phyloP scores from a whole-genome alignment of 2,329 filamentous ascomycete genomes.

The Penicillium crustosum region DNA sequence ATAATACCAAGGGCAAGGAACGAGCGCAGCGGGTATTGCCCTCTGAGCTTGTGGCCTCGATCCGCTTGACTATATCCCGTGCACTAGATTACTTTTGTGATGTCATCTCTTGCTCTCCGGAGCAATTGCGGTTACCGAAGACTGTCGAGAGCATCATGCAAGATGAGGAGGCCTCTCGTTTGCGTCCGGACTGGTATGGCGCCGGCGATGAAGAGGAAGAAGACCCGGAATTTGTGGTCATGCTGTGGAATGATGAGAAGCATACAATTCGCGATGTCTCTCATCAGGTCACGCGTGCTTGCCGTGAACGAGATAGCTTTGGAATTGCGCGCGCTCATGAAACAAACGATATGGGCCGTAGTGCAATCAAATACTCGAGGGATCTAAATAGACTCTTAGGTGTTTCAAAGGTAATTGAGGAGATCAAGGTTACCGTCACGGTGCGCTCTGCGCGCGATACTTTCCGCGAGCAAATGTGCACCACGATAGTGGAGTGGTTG shows the following conservation, averaged over 20 bases:
- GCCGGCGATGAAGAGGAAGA: conserved; percentile 60
- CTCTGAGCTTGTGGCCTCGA: conserved; percentile 70
- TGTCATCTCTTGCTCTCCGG: conserved; percentile 95
- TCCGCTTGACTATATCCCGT: conserved; percentile 81
- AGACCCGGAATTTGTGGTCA: conserved; percentile 74
- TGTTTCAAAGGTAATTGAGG: conserved; percentile 84
- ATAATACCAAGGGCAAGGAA: conserved; percentile 48
- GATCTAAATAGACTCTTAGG: conserved; percentile 71
- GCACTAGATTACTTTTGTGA: conserved; percentile 95
- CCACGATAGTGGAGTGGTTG: conserved; percentile 95
- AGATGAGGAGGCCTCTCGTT: conserved; percentile 77
- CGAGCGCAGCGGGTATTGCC: conserved; percentile 69
- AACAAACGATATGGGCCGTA: conserved; percentile 83
- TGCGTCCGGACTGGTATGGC: conserved; percentile 73
- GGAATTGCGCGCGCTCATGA: conserved; percentile 78
- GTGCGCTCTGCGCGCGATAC: conserved; percentile 91
- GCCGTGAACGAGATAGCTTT: conserved; percentile 67
- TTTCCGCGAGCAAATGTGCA: conserved; percentile 97
- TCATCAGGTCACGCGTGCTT: conserved; percentile 87
- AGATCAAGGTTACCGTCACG: conserved; percentile 94
- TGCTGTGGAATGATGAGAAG: conserved; percentile 98
- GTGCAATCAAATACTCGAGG: conserved; percentile 73
- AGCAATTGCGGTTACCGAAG: conserved; percentile 86
- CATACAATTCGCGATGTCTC: conserved; percentile 90
- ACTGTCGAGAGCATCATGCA: conserved; percentile 74